Conservation (phyloP, 331 rosid species). For the Cydonia oblonga region DNA sequence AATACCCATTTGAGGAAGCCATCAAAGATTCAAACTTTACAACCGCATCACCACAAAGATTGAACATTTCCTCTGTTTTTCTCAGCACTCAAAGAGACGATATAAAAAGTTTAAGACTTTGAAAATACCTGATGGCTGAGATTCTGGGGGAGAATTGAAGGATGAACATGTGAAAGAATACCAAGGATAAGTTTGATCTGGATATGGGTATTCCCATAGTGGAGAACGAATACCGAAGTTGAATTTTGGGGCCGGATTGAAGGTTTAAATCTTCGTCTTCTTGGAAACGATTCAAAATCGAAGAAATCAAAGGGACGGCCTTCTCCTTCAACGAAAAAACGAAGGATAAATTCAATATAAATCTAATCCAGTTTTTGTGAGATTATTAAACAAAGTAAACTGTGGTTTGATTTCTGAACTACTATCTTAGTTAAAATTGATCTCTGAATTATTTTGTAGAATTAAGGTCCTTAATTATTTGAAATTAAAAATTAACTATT, state of each 20-base stretch:
- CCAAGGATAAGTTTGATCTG: conserved; percentile 2
- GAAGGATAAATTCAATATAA: too few relatives aligned
- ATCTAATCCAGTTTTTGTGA: too few relatives aligned
- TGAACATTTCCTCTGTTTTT: neutral
- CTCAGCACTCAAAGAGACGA: neutral
- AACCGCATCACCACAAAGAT: neutral
- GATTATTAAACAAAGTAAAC: too few relatives aligned
- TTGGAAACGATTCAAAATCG: neutral
- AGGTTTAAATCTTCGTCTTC: too few relatives aligned
- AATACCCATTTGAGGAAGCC: neutral
- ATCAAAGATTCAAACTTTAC: neutral
- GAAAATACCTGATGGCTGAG: conserved; percentile 23
- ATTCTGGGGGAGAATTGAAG: conserved; percentile 20
- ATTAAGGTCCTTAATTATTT: too few relatives aligned
- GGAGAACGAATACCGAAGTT: neutral
- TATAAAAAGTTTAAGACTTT: neutral
- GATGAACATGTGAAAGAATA: conserved; percentile 17
- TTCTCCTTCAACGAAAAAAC: too few relatives aligned
- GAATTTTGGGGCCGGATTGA: neutral
- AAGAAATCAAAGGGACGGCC: neutral
- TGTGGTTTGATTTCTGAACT: too few relatives aligned
- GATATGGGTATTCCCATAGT: neutral
- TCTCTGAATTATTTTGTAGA: too few relatives aligned
- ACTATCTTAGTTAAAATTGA: too few relatives aligned
- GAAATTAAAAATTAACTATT: too few relatives aligned